These are phyloP conservation scores for Neurospora africana DNA, from an alignment of 495 filamentous ascomycete genomes.

Conservation along the genomic window DNA sequence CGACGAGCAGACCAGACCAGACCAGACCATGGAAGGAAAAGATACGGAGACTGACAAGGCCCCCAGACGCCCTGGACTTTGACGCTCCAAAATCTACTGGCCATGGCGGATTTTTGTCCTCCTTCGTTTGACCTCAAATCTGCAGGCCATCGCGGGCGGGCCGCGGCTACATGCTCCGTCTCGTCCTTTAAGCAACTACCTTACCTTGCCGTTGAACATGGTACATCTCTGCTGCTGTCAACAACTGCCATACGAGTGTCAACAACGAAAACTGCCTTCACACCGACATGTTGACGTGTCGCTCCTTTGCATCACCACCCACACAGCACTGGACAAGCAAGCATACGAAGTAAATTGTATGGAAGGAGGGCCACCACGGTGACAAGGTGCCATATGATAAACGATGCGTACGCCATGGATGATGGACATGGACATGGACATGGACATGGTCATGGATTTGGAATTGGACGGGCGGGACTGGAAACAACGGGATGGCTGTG, in stretches of 20 bases:
- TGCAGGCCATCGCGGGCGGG: conserved; percentile 17
- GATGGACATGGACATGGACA: background rate
- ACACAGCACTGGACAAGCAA: background rate
- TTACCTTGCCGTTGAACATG: background rate
- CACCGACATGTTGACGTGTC: conserved; percentile 29
- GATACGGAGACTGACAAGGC: background rate
- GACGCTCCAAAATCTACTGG: background rate
- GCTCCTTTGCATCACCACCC: conserved; percentile 14
- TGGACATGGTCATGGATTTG: background rate
- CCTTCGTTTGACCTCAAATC: conserved; percentile 20
- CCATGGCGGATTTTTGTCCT: conserved; percentile 5
- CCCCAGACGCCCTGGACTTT: background rate
- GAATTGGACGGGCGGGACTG: background rate
- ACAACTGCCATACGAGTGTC: background rate
- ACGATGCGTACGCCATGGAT: background rate
- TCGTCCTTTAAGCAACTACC: conserved; percentile 1
- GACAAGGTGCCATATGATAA: background rate
- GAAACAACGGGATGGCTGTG: background rate
- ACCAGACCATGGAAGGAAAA: background rate
- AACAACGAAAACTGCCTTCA: background rate
- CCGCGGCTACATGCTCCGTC: conserved; percentile 3
- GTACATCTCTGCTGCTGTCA: background rate
- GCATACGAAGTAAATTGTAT: background rate
- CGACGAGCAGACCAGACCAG: background rate
- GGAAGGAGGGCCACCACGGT: background rate